Percentiles rank a stretch among this genome's conserved stretches.
phyloP scores from a whole-genome alignment of 805 yeast species.

The Saturnispora quitensis region DNA sequence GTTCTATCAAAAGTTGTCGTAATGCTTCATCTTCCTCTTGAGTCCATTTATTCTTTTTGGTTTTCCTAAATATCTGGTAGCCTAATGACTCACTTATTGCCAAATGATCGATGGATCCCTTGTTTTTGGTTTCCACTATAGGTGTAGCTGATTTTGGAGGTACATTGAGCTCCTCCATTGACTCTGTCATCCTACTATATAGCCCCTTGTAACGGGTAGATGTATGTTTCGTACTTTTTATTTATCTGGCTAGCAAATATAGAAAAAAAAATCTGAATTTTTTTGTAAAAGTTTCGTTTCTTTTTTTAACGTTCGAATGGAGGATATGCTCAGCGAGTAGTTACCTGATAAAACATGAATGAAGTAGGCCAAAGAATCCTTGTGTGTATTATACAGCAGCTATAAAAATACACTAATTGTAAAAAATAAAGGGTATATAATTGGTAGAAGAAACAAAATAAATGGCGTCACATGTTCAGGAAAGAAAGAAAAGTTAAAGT shows the following conservation, averaged over 20 bases:
- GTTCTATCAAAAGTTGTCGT: slow-evolving; percentile 32
- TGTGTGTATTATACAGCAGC: no score
- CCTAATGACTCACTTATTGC: slow-evolving; percentile 65
- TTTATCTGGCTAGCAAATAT: background rate
- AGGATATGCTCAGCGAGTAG: background rate
- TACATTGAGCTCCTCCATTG: background rate
- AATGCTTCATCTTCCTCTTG: slow-evolving; percentile 59
- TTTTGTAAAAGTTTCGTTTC: background rate
- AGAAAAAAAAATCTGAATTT: background rate
- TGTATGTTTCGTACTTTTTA: background rate
- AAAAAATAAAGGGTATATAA: background rate
- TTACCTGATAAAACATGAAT: background rate
- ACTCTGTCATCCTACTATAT: background rate
- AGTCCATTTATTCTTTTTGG: slow-evolving; percentile 62
- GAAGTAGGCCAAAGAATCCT: background rate
- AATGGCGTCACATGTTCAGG: background rate
- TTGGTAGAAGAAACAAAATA: background rate
- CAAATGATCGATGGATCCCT: slow-evolving; percentile 36
- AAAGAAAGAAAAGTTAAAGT: background rate
- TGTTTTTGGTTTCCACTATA: slow-evolving; percentile 10
- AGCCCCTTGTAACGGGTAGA: background rate
- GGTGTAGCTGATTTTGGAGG: background rate
- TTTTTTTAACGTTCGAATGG: background rate
- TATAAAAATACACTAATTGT: background rate
- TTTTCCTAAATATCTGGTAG: slow-evolving; percentile 60